Conservation (phyloP, 164 flowering plant genomes). For the Pachysandra terminalis region DNA sequence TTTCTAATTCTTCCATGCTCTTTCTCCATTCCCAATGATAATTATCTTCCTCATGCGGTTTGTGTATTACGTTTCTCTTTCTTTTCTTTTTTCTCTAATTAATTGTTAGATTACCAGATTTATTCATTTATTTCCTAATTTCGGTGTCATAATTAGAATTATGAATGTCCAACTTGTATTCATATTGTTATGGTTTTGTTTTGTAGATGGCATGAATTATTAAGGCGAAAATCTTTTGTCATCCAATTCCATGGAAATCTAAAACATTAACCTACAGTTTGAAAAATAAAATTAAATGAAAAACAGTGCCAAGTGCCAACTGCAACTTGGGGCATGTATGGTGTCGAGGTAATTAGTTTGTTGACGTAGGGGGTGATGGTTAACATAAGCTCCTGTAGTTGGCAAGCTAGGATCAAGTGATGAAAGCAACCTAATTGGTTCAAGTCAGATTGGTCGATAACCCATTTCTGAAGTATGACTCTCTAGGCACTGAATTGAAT, state of each 20-base stretch:
- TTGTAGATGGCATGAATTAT: background rate
- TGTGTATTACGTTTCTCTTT: background rate
- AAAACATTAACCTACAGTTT: background rate
- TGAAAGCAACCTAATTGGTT: too few relatives aligned
- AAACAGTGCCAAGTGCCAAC: background rate
- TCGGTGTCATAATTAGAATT: background rate
- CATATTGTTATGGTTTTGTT: background rate
- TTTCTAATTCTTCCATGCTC: background rate
- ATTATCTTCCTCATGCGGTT: background rate
- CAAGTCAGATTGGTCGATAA: too few relatives aligned
- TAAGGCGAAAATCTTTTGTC: background rate
- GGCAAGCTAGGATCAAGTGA: too few relatives aligned
- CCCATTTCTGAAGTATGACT: too few relatives aligned
- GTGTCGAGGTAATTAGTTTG: too few relatives aligned
- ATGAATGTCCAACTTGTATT: background rate
- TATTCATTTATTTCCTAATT: too few relatives aligned
- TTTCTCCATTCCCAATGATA: background rate
- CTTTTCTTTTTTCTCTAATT: background rate
- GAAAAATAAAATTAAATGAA: background rate
- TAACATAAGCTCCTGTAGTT: too few relatives aligned
- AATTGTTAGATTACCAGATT: background rate
- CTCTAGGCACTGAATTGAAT: too few relatives aligned
- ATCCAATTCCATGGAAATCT: background rate
- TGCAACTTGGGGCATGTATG: too few relatives aligned
- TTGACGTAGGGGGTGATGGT: too few relatives aligned